A percentile compares a stretch with the other conserved stretches of the same genome.
These are phyloP conservation scores for Podosphaera xanthii DNA, from an alignment of 2,329 filamentous ascomycete genomes.

Conservation along the genomic window DNA sequence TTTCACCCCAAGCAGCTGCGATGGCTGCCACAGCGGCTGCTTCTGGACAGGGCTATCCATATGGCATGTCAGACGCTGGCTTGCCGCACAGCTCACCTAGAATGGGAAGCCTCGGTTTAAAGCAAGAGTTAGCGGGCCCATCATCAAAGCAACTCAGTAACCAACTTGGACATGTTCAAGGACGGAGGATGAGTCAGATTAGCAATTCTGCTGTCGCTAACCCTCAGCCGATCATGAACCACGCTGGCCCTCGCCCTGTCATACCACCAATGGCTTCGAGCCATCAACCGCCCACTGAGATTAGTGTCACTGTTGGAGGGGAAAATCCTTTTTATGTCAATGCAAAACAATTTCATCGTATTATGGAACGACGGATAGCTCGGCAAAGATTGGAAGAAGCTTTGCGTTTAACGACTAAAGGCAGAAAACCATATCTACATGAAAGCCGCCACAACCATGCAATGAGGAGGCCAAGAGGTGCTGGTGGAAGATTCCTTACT, in stretches of 20 bases:
- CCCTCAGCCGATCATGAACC: conserved; percentile 55
- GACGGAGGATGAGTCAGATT: conserved; percentile 43
- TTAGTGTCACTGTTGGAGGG: conserved; percentile 50
- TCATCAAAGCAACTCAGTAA: conserved; percentile 42
- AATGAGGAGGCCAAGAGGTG: conserved; percentile 83
- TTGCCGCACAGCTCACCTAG: conserved; percentile 47
- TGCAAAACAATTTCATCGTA: conserved; percentile 95
- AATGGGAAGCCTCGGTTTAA: conserved; percentile 41
- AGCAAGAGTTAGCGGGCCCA: conserved; percentile 52
- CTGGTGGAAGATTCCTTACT: conserved; percentile 84
- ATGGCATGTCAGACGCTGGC: conserved; percentile 48
- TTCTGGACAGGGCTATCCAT: conserved; percentile 48
- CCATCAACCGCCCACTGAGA: conserved; percentile 54
- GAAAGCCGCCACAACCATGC: conserved; percentile 96
- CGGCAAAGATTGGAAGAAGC: conserved; percentile 87
- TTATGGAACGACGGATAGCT: conserved; percentile 80
- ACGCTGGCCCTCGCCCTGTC: conserved; percentile 25
- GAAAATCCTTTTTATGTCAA: conserved; percentile 95
- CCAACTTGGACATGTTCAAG: conserved; percentile 29
- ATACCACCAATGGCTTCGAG: conserved; percentile 37
- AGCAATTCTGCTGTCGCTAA: conserved; percentile 55
- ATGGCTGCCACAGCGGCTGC: conserved; percentile 85
- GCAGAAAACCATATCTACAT: conserved; percentile 88
- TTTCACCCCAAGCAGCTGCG: conserved; percentile 52
- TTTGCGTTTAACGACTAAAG: conserved; percentile 76